Evolutionary conservation across 2,329 filamentous ascomycete species (phyloP).

Genomic region (Claviceps humidiphila): DNA sequence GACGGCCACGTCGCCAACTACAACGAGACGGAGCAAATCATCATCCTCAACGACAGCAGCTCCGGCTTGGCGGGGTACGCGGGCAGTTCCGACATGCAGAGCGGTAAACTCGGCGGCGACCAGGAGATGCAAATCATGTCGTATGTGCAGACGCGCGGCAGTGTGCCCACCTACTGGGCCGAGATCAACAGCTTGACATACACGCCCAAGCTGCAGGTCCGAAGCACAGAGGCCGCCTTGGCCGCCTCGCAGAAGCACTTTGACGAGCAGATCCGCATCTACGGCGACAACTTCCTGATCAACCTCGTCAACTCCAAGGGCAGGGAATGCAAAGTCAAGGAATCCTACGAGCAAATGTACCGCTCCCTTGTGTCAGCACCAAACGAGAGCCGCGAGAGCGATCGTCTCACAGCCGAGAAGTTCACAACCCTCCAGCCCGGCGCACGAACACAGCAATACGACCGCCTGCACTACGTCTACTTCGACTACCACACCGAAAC

Average conservation of each 20-base stretch:
- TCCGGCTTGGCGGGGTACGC: conserved; percentile 69
- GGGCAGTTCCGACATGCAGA: conserved; percentile 62
- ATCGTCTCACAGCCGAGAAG: conserved; percentile 60
- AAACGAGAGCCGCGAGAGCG: conserved; percentile 50
- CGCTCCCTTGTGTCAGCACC: conserved; percentile 59
- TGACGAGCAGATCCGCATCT: conserved; percentile 80
- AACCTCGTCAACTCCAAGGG: conserved; percentile 96
- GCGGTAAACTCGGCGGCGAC: conserved; percentile 49
- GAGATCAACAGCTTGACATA: conserved; percentile 92
- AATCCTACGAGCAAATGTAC: conserved; percentile 86
- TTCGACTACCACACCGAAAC: conserved; percentile 99
- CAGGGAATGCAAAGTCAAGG: conserved; percentile 77
- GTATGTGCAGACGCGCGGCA: conserved; percentile 93
- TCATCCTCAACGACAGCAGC: conserved; percentile 73
- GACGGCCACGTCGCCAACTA: conserved; percentile 95
- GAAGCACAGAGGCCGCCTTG: conserved; percentile 67
- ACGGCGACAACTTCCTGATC: conserved; percentile 94
- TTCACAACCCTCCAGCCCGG: conserved; percentile 63
- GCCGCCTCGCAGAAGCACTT: conserved; percentile 78
- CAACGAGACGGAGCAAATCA: conserved; percentile 92
- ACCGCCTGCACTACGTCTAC: conserved; percentile 89
- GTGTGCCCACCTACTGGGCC: conserved; percentile 90
- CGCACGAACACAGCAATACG: conserved; percentile 48
- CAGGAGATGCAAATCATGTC: conserved; percentile 81
- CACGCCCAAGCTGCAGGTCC: conserved; percentile 78